Base-by-base conservation (phyloP, 2,329 filamentous ascomycete genomes). In the Colletotrichum horii region DNA sequence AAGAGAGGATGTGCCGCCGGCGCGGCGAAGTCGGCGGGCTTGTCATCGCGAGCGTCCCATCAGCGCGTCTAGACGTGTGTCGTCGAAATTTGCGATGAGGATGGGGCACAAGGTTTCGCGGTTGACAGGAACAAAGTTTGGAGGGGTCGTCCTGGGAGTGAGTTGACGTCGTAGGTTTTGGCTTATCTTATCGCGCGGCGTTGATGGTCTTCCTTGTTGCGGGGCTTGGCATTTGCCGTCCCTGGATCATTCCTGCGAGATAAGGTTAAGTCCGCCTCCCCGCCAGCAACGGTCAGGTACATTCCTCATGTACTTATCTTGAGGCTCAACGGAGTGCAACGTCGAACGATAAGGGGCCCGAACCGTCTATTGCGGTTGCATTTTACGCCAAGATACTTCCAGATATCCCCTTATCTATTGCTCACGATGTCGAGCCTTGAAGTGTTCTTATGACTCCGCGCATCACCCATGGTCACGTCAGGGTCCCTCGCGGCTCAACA, bases 1-100 rank as follows among this genome's bases (percentile, higher is more conserved):
- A 89, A 8, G 86, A 87, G 22, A 90, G 83, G 24, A 89, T 88
- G 60, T 87, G 87, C n/a, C 87, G 86, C 80, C 88, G 81, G 77
- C 82, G 83, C 34, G 85, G 83, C 30, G 85, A 86, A 65, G 82
- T 74, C 15, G 78, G 76, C 56, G 76, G 73, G 75, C 80, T 80
- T 71, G 79, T 82, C 85, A 86, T 86, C 75, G 78, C 77, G 79
- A 67, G 71, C 73, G 66, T 70, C 73, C 79, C 78, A 82, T 83
- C 65, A 11, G 58, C 36, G 43, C 64, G 24, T 15, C 19, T 22
- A 19, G 16, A 52, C 28, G 24, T 24, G 12, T 28, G 19, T 73
- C 19, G 56, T 43, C 19, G 15, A 43, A 22, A 64, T 55, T 16
- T 24, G 22, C 7, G n/a, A 19, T 11, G 32, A 8, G 56, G 16